Evolutionary conservation across 1,284 basidiomycete species (phyloP).

Genomic region (Leccinum pachyderme): DNA sequence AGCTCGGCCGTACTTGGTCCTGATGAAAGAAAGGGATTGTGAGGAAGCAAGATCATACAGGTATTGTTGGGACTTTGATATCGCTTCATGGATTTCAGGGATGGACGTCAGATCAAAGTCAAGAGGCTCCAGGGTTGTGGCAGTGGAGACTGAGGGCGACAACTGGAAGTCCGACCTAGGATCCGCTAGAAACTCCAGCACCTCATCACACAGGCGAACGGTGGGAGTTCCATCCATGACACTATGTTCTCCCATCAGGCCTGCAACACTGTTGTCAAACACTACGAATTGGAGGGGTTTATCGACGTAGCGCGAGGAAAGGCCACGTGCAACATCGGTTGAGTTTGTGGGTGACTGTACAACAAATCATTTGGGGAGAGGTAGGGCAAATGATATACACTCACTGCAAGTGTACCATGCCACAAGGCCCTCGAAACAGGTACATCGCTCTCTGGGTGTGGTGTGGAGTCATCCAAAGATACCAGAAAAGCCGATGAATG

Average conservation of each 20-base stretch:
- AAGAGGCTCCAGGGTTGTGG: constrained; percentile 42
- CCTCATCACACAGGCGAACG: constrained; percentile 59
- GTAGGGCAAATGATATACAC: background rate
- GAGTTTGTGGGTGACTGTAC: constrained; percentile 12
- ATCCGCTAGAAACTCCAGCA: constrained; percentile 62
- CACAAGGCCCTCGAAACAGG: constrained; percentile 67
- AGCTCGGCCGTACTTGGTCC: constrained; percentile 81
- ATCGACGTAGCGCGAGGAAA: constrained; percentile 78
- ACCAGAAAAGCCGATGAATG: constrained; percentile 83
- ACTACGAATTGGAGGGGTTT: constrained; percentile 84
- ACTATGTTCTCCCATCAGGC: constrained; percentile 89
- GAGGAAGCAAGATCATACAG: constrained; percentile 62
- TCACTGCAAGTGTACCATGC: constrained; percentile 57
- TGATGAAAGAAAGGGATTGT: constrained; percentile 66
- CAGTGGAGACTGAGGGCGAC: constrained; percentile 26
- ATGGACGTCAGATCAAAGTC: constrained; percentile 63
- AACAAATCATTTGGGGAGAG: background rate
- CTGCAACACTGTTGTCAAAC: constrained; percentile 76
- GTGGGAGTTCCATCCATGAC: constrained; percentile 85
- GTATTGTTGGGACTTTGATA: constrained; percentile 55
- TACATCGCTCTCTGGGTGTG: constrained; percentile 38
- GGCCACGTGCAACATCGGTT: constrained; percentile 39
- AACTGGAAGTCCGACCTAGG: constrained; percentile 57
- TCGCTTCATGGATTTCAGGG: constrained; percentile 42
- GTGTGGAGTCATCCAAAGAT: constrained; percentile 68